phyloP scores from a whole-genome alignment of 1,284 basidiomycete genomes.

The Puccinia triticina region DNA sequence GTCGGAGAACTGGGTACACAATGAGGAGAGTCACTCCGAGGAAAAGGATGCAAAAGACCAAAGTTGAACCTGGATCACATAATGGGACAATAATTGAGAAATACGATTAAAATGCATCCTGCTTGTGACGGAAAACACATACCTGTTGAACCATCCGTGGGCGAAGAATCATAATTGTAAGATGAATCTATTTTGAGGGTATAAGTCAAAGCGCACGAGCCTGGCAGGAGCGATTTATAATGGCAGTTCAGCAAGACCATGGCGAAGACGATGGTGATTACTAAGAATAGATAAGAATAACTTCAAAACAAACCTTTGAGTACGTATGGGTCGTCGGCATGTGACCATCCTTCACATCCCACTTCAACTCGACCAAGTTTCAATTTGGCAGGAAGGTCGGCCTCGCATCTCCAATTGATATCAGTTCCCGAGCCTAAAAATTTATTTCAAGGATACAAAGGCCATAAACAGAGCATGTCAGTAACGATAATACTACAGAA shows the following conservation, averaged over 20 bases:
- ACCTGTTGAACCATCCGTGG: constrained; percentile 63
- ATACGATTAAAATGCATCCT: constrained; percentile 30
- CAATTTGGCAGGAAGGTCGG: constrained; percentile 78
- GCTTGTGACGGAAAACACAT: constrained; percentile 62
- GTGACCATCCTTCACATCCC: constrained; percentile 83
- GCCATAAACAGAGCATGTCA: constrained; percentile 18
- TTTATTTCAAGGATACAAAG: not conserved
- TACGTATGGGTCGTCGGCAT: constrained; percentile 77
- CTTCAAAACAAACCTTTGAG: constrained; percentile 69
- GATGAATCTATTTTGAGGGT: constrained; percentile 33
- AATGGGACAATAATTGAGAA: not conserved
- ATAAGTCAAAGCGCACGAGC: constrained; percentile 55
- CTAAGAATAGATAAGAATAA: not conserved
- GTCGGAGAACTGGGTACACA: constrained; percentile 52
- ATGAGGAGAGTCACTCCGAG: constrained; percentile 32
- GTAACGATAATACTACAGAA: not conserved
- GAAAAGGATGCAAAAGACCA: constrained; percentile 32
- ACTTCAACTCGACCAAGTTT: constrained; percentile 80
- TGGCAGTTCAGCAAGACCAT: too few species aligned
- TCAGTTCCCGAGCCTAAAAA: constrained; percentile 38
- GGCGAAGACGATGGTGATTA: too few species aligned
- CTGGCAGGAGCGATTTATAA: too few species aligned
- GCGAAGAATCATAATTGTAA: constrained; percentile 3
- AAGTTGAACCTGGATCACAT: constrained; percentile 33
- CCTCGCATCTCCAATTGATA: constrained; percentile 70